Conservation (phyloP, 192 early-diverging fungal genomes). For the Coemansia sp. region DNA sequence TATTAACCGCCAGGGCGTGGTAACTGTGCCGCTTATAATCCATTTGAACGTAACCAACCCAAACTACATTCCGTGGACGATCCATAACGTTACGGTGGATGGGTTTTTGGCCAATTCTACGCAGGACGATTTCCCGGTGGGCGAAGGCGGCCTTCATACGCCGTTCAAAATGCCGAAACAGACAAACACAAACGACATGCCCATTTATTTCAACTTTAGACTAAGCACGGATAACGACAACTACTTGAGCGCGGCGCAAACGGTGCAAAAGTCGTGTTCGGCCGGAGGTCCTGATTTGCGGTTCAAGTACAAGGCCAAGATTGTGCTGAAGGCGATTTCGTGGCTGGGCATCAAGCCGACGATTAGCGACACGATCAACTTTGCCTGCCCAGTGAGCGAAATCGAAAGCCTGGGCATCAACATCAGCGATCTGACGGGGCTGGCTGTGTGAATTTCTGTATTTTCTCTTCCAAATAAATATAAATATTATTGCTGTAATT, state of each 20-base stretch:
- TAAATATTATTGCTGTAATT: slow-evolving; percentile 34
- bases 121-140: slow-evolving; percentile 49
- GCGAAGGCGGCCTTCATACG: slow-evolving; percentile 37
- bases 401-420: slow-evolving; percentile 51
- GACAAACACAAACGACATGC: slow-evolving; percentile 38
- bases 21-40: slow-evolving; percentile 55
- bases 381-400: slow-evolving; percentile 48
- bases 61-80: slow-evolving; percentile 58
- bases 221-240: slow-evolving; percentile 42
- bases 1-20: slow-evolving; percentile 50
- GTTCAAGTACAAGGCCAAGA: slow-evolving; percentile 53
- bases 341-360: slow-evolving; percentile 56
- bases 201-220: slow-evolving; percentile 49
- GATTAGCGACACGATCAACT: slow-evolving; percentile 46
- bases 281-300: slow-evolving; percentile 34
- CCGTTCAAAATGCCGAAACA: slow-evolving; percentile 54
- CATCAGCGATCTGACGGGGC: slow-evolving; percentile 43
- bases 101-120: slow-evolving; percentile 40
- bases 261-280: slow-evolving; percentile 42
- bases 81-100: slow-evolving; percentile 55
- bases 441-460: slow-evolving; percentile 4
- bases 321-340: slow-evolving; percentile 49
- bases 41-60: slow-evolving; percentile 56
- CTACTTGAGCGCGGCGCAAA: slow-evolving; percentile 38
- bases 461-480: slow-evolving; percentile 18